Base-by-base conservation (phyloP, 2,329 filamentous ascomycete species). In the Fusarium transvaalense region DNA sequence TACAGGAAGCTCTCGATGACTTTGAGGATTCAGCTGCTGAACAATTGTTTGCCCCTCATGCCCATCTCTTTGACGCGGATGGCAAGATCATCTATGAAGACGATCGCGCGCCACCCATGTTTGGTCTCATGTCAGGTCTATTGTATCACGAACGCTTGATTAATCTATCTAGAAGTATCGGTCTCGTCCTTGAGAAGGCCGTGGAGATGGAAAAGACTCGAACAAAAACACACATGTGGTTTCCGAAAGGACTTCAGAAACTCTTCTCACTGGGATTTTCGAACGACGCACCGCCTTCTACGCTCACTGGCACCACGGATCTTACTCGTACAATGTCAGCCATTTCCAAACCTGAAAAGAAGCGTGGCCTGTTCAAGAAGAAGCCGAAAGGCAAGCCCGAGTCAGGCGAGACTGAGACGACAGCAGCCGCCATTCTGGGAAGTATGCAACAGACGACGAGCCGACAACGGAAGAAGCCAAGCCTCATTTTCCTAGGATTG, bases 261-360 rank as follows among this genome's bases (percentile, higher is more conserved):
- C 35, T 63, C 6, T 63, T 63, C 17, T 43, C 58, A 2, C 59
- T 63, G 0, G 37, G 42, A 1, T 4, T 63, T 6, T 63, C 60
- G 7, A 53, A 63, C 6, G 58, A 63, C 9, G 42, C 60, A 25
- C 60, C 60, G 4, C 60, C 60, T n/a, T 63, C 60, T 5, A 63
- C 60, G 4, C 37, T 63, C 9, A 19, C 50, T 15, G 54, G 45
- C 0, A 34, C 14, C 1, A 31, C 43, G 9, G 60, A 63, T 3
- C 60, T 63, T 15, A 38, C 57, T 0, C 50, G 60, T 6, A 63
- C 58, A 0, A 63, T 63, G 42, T 63, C 60, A 0, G 43, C 27
- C 1, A 37, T 63, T 14, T 63, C 60, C 0, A 63, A 47, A 5
- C 60, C 60, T 2, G 58, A 63, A 14, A 63, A 57, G 37, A 63